phyloP scores from a whole-genome alignment of 352 stramenopile species.

The Globisporangium spiculum region DNA sequence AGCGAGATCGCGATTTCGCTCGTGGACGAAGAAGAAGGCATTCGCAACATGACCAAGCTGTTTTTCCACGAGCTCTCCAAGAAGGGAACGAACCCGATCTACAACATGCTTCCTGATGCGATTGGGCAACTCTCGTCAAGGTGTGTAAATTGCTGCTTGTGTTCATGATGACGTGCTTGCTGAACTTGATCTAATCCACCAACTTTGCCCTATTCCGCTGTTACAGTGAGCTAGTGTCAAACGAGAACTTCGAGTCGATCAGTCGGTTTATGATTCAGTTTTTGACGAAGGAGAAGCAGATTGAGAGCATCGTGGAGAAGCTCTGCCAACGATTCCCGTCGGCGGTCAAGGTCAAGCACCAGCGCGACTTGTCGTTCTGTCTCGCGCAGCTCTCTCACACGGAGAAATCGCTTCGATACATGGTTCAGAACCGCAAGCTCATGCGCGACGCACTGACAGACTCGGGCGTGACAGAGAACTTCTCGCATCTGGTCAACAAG shows the following conservation, averaged over 20 bases:
- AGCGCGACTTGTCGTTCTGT: conserved; percentile 93
- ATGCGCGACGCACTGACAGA: conserved; percentile 93
- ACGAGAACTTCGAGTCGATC: conserved; percentile 91
- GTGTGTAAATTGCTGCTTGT: conserved; percentile 21
- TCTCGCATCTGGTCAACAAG: conserved; percentile 83
- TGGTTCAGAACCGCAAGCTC: conserved; percentile 87
- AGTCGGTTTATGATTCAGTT: conserved; percentile 97
- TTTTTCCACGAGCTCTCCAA: conserved; percentile 98
- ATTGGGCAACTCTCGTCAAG: conserved; percentile 90
- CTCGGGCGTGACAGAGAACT: conserved; percentile 87
- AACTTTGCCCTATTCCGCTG: background rate
- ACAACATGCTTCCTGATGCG: conserved; percentile 98
- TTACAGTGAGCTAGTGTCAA: conserved; percentile 70
- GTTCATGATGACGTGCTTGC: background rate
- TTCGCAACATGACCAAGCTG: conserved; percentile 92
- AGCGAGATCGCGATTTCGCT: conserved; percentile 95
- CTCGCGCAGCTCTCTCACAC: conserved; percentile 92
- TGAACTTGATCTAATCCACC: background rate
- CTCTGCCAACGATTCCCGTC: conserved; percentile 93
- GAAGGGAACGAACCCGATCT: conserved; percentile 96
- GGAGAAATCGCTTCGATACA: conserved; percentile 92
- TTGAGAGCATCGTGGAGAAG: conserved; percentile 89
- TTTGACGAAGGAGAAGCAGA: conserved; percentile 95
- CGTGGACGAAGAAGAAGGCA: conserved; percentile 90
- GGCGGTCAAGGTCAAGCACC: conserved; percentile 59